Conservation (phyloP, 208 protist species). For the Strigomonas galati region DNA sequence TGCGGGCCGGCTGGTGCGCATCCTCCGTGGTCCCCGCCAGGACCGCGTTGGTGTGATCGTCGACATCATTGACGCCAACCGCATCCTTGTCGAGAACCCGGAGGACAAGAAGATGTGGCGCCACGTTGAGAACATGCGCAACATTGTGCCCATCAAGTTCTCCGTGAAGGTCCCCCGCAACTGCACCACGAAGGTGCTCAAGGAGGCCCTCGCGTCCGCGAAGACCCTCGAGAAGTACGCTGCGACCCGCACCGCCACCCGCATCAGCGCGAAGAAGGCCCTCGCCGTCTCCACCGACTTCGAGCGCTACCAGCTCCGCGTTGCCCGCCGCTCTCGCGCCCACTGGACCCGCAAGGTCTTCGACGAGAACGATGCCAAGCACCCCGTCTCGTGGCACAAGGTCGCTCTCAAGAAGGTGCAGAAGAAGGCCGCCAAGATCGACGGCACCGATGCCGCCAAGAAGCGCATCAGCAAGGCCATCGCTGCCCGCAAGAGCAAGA, state of each 20-base stretch:
- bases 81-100: slow-evolving; percentile 89
- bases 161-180: slow-evolving; percentile 55
- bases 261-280: slow-evolving; percentile 81
- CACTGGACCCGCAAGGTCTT: slow-evolving; percentile 90
- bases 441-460: slow-evolving; percentile 67
- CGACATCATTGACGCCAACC: slow-evolving; percentile 89
- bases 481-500: slow-evolving; percentile 62
- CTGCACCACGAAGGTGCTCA: slow-evolving; percentile 72
- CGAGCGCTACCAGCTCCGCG: slow-evolving; percentile 91
- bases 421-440: slow-evolving; percentile 84
- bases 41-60: slow-evolving; percentile 71
- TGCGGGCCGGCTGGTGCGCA: slow-evolving; percentile 53
- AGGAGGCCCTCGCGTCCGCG: slow-evolving; percentile 56
- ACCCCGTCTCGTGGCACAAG: slow-evolving; percentile 88
- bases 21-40: slow-evolving; percentile 55
- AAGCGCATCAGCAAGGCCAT: slow-evolving; percentile 89
- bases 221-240: slow-evolving; percentile 87
- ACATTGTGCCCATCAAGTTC: slow-evolving; percentile 85
- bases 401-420: slow-evolving; percentile 80
- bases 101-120: slow-evolving; percentile 87
- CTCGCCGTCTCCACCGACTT: slow-evolving; percentile 84
- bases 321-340: slow-evolving; percentile 86
- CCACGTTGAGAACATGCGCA: slow-evolving; percentile 88
- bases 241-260: slow-evolving; percentile 70
- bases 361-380: slow-evolving; percentile 87